A percentile compares a stretch with the other conserved stretches of the same genome.
Conservation (phyloP, 257 asterid genomes). For the Nicotiana obtusifolia region DNA sequence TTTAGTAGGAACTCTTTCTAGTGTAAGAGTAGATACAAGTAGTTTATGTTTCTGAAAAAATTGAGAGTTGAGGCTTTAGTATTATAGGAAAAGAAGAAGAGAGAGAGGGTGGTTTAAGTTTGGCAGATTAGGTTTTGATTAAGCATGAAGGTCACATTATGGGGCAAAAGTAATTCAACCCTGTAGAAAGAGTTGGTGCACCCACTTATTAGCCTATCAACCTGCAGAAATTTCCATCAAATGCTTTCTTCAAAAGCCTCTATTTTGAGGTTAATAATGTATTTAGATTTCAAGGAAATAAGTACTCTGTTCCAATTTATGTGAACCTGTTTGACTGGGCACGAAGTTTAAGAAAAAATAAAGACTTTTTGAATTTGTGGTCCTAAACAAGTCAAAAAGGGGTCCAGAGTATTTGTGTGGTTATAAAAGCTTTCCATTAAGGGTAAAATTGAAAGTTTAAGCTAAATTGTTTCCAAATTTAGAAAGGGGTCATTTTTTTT, state of each 20-base stretch:
- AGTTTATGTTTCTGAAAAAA: slow-evolving; percentile 25
- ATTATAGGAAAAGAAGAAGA: slow-evolving; percentile 34
- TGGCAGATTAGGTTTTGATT: slow-evolving; percentile 48
- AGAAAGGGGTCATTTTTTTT: too few relatives aligned
- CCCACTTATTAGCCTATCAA: slow-evolving; percentile 46
- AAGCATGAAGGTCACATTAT: slow-evolving; percentile 22
- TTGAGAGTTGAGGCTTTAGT: slow-evolving; percentile 16
- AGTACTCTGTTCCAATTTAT: too few relatives aligned
- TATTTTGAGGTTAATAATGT: neutral
- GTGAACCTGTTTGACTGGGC: too few relatives aligned
- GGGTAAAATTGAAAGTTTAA: too few relatives aligned
- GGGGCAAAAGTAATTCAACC: slow-evolving; percentile 40
- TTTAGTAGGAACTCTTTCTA: neutral
- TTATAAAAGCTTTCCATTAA: too few relatives aligned
- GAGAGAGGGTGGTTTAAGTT: slow-evolving; percentile 39
- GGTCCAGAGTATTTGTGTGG: too few relatives aligned
- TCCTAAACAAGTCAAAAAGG: too few relatives aligned
- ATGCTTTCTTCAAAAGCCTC: slow-evolving; percentile 36
- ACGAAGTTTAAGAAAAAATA: too few relatives aligned
- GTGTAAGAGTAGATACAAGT: too few relatives aligned
- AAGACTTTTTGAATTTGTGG: too few relatives aligned
- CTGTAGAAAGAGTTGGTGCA: slow-evolving; percentile 47
- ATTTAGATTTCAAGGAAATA: neutral
- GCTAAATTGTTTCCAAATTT: too few relatives aligned
- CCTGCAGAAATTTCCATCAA: slow-evolving; percentile 23